phyloP scores from a whole-genome alignment of 2,329 filamentous ascomycete genomes.

The Macrophomina tecta region DNA sequence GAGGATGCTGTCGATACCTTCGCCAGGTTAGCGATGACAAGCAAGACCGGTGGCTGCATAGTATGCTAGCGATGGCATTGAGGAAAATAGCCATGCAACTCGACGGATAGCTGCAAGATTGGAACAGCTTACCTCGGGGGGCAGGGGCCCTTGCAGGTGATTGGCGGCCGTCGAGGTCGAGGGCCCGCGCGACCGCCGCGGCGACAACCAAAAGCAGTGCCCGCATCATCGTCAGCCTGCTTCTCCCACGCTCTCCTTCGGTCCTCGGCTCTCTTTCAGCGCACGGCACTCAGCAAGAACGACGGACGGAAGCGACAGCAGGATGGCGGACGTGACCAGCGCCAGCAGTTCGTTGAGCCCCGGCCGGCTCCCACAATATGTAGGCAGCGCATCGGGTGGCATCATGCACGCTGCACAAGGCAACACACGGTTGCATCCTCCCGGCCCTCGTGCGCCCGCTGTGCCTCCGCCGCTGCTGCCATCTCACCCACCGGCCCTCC shows the following conservation, averaged over 20 bases:
- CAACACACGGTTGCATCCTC: constrained; percentile 10
- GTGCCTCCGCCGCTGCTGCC: neutral
- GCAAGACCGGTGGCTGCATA: neutral
- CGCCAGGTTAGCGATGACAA: neutral
- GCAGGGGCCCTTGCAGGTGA: neutral
- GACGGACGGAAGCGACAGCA: constrained; percentile 13
- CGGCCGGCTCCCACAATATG: constrained; percentile 13
- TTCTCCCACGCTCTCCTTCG: neutral
- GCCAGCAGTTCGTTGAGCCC: neutral
- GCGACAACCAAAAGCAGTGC: neutral
- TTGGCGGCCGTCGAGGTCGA: neutral
- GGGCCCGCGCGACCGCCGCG: neutral
- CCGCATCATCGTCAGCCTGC: neutral
- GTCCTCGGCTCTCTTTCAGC: neutral
- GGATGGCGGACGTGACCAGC: neutral
- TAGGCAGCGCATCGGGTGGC: constrained; percentile 17
- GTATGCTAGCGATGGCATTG: neutral
- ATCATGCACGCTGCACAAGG: constrained; percentile 8
- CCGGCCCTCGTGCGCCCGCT: neutral
- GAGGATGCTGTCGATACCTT: neutral
- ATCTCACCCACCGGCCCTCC: neutral
- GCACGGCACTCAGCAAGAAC: neutral
- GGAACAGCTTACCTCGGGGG: neutral
- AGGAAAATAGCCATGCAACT: neutral
- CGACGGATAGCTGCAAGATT: neutral